phyloP scores from a whole-genome alignment of 805 yeast genomes.

The Kluyveromyces dobzhanskii region DNA sequence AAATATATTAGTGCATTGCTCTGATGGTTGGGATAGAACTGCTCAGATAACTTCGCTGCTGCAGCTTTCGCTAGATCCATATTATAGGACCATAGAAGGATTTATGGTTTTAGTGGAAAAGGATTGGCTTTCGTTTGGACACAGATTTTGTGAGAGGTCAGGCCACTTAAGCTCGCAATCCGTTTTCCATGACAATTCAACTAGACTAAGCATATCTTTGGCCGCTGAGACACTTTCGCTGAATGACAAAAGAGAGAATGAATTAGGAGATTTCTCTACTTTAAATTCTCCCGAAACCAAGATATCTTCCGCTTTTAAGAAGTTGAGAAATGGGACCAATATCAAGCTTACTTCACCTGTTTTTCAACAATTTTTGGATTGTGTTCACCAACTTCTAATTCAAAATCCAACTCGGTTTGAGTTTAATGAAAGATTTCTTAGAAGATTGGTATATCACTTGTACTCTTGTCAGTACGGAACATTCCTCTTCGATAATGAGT shows the following conservation, averaged over 20 bases:
- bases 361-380: slow-evolving; percentile 89
- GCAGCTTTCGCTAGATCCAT: slow-evolving; percentile 85
- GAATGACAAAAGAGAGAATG: slow-evolving; percentile 4
- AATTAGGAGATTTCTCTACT: slow-evolving; percentile 5
- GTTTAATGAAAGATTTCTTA: slow-evolving; percentile 78
- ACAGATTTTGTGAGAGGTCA: slow-evolving; percentile 73
- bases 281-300: slow-evolving; percentile 31
- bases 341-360: slow-evolving; percentile 74
- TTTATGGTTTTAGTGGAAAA: slow-evolving; percentile 80
- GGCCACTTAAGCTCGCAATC: slow-evolving; percentile 61
- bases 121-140: slow-evolving; percentile 95
- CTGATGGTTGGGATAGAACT: slow-evolving; percentile 99
- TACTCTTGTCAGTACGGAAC: slow-evolving; percentile 95
- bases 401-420: slow-evolving; percentile 73
- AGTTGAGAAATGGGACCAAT: slow-evolving; percentile 27
- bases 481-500: slow-evolving; percentile 69
- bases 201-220: slow-evolving; percentile 10
- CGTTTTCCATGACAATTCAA: slow-evolving; percentile 35
- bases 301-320: slow-evolving; percentile 43
- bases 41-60: slow-evolving; percentile 80
- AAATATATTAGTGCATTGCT: slow-evolving; percentile 83
- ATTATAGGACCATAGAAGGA: slow-evolving; percentile 79
- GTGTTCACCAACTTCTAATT: slow-evolving; percentile 67
- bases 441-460: slow-evolving; percentile 77
- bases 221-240: slow-evolving; percentile 8